Evolutionary conservation across 2,329 filamentous ascomycete species (phyloP).

Genomic region (Sclerotinia sclerotiorum): DNA sequence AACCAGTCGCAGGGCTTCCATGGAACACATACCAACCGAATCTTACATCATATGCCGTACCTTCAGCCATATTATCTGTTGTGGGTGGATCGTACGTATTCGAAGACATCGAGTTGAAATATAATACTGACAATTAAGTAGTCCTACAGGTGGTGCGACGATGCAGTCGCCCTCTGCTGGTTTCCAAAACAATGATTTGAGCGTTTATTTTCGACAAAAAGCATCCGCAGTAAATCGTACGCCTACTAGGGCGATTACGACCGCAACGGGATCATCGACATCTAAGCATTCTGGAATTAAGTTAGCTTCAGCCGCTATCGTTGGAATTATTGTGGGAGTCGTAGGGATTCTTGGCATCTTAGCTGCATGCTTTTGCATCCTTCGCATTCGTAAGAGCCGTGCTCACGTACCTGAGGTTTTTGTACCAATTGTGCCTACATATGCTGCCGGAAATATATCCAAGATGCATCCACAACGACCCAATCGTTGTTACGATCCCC

Average conservation of each 20-base stretch:
- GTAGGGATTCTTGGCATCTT: not conserved
- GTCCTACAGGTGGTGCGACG: slow-evolving; percentile 54
- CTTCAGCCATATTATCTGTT: slow-evolving; percentile 49
- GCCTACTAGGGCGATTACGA: slow-evolving; percentile 47
- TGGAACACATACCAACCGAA: slow-evolving; percentile 55
- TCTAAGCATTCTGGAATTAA: slow-evolving; percentile 17
- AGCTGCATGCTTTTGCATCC: slow-evolving; percentile 38
- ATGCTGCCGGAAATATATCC: slow-evolving; percentile 5
- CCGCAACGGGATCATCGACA: slow-evolving; percentile 35
- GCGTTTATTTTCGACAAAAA: slow-evolving; percentile 53
- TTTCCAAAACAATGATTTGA: slow-evolving; percentile 53
- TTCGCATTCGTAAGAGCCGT: slow-evolving; percentile 33
- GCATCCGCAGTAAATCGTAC: slow-evolving; percentile 49
- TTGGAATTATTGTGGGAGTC: slow-evolving; percentile 47
- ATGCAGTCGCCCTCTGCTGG: slow-evolving; percentile 49
- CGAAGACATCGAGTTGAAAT: not conserved
- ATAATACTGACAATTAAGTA: slow-evolving; percentile 25
- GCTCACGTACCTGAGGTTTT: slow-evolving; percentile 15
- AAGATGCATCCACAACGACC: slow-evolving; percentile 21
- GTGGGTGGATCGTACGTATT: slow-evolving; percentile 49
- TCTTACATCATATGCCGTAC: slow-evolving; percentile 55
- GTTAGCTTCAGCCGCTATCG: slow-evolving; percentile 45
- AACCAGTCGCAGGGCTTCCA: slow-evolving; percentile 48
- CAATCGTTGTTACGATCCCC: slow-evolving; percentile 25
- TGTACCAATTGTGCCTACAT: slow-evolving; percentile 11